Evolutionary conservation across 805 yeast species (phyloP).

Genomic region (Lipomyces mesembrius): DNA sequence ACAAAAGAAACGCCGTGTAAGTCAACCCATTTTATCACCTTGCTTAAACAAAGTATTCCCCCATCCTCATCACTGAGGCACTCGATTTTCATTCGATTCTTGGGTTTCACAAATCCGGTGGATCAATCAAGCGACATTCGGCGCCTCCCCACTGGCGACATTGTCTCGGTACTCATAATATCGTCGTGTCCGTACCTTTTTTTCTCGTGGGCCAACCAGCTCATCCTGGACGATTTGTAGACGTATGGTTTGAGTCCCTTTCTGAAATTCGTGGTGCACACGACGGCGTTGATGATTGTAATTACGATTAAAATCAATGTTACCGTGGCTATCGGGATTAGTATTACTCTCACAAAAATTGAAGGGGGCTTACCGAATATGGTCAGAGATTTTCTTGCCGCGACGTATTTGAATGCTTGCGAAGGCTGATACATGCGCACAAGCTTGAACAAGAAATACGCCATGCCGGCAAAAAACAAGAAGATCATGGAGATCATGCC

Average conservation of each 20-base stretch:
- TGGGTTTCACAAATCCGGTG: no score
- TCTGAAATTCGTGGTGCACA: constrained; percentile 43
- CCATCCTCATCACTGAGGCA: no score
- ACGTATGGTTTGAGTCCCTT: constrained; percentile 41
- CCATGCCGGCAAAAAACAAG: constrained; percentile 50
- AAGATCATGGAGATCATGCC: constrained; percentile 45
- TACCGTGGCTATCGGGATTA: constrained; percentile 45
- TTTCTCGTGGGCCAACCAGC: background rate
- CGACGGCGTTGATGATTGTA: constrained; percentile 45
- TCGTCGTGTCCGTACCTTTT: background rate
- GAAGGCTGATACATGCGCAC: constrained; percentile 53
- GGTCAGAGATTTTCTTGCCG: constrained; percentile 53
- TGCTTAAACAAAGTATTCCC: no score
- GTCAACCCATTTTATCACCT: no score
- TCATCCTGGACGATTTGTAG: background rate
- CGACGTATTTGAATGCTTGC: constrained; percentile 49
- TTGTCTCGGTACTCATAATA: background rate
- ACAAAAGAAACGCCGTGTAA: background rate
- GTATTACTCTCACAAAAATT: no score
- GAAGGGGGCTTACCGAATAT: constrained; percentile 42
- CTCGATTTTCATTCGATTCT: no score
- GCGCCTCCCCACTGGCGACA: background rate
- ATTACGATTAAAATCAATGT: constrained; percentile 49
- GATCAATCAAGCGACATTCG: background rate
- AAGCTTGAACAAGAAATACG: constrained; percentile 55